These are phyloP conservation scores for Urtica urens DNA, from an alignment of 306 rosid species.

Conservation along the genomic window DNA sequence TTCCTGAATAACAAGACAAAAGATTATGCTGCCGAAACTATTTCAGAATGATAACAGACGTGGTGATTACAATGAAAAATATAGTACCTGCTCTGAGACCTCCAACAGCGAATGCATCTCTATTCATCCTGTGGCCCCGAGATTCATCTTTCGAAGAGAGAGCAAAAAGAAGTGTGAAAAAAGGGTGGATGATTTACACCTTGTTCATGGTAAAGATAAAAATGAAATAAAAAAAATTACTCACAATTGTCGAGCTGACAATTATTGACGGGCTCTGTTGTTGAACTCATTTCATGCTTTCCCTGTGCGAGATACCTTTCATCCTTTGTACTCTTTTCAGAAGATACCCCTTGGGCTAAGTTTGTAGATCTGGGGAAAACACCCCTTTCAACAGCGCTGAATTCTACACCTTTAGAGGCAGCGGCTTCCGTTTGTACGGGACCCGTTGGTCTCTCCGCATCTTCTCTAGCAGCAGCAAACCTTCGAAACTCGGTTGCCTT, in stretches of 20 bases:
- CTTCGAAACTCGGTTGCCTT: slow-evolving; percentile 55
- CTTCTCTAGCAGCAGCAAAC: slow-evolving; percentile 53
- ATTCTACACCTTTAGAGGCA: slow-evolving; percentile 41
- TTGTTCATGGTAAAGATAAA: too few species aligned
- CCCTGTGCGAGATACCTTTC: slow-evolving; percentile 26
- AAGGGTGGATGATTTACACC: too few species aligned
- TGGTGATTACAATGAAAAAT: slow-evolving; percentile 8
- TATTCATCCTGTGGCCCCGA: slow-evolving; percentile 44
- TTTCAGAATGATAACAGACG: slow-evolving; percentile 13
- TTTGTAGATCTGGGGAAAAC: slow-evolving; percentile 36
- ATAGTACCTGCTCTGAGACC: slow-evolving; percentile 62
- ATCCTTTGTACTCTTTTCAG: slow-evolving; percentile 32
- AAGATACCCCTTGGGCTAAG: slow-evolving; percentile 49
- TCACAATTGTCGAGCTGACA: slow-evolving; percentile 29
- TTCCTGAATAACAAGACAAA: slow-evolving; percentile 34
- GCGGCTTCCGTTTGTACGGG: slow-evolving; percentile 46
- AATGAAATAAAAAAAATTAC: slow-evolving; percentile 9
- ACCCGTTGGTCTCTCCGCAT: slow-evolving; percentile 45
- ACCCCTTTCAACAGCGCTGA: slow-evolving; percentile 40
- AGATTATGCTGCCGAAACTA: slow-evolving; percentile 5
- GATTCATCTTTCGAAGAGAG: slow-evolving; percentile 67
- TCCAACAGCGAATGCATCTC: slow-evolving; percentile 51
- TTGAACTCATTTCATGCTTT: slow-evolving; percentile 31
- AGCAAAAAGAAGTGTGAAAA: too few species aligned
- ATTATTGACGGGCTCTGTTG: slow-evolving; percentile 27